Evolutionary conservation across 2,329 filamentous ascomycete species (phyloP).

Genomic region (Penicillium paneum): DNA sequence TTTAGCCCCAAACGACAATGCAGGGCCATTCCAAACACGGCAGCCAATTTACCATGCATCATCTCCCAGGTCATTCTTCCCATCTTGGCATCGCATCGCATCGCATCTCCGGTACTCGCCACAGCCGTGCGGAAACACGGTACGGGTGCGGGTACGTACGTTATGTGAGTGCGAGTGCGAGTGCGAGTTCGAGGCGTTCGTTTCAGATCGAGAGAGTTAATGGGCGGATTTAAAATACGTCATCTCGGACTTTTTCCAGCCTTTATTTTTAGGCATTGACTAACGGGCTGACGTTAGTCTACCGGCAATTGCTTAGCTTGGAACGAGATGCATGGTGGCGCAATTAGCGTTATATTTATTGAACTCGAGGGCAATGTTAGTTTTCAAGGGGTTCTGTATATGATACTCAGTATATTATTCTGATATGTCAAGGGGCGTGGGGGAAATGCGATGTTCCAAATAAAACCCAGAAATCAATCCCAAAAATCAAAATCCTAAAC

Average conservation of each 20-base stretch:
- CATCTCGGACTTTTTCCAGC: background rate
- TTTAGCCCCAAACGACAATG: background rate
- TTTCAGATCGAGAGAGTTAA: background rate
- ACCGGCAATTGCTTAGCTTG: conserved; percentile 9
- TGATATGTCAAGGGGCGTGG: conserved; percentile 1
- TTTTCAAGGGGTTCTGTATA: conserved; percentile 1
- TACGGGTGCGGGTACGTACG: background rate
- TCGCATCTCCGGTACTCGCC: no score
- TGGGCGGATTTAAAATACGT: background rate
- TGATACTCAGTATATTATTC: conserved; percentile 1
- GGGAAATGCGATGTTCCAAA: background rate
- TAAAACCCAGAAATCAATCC: background rate
- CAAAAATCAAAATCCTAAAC: conserved; percentile 10
- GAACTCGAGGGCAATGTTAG: background rate
- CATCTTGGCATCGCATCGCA: background rate
- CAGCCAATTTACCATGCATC: background rate
- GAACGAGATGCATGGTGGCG: conserved; percentile 8
- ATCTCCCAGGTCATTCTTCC: background rate
- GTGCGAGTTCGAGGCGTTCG: background rate
- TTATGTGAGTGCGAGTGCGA: no score
- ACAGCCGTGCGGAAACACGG: background rate
- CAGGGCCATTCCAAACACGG: background rate
- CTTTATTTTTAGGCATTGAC: conserved; percentile 5
- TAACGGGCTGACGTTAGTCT: conserved; percentile 3
- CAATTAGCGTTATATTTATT: background rate